Base-by-base conservation (phyloP, 1,284 basidiomycete species). In the Leccinum insolens region DNA sequence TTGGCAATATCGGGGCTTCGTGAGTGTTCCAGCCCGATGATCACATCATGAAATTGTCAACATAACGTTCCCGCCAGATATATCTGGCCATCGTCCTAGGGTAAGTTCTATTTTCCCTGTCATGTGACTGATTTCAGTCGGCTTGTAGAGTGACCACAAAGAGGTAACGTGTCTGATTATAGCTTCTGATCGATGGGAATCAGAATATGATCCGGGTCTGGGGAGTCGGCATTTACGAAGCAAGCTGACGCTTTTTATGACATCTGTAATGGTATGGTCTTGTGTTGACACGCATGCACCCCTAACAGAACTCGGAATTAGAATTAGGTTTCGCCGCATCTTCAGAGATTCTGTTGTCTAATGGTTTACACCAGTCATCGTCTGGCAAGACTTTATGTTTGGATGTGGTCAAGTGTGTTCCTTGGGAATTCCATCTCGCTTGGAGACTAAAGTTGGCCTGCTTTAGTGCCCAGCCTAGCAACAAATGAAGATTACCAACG, bases 351-450 rank as follows among this genome's bases (percentile, higher is more conserved):
- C 22, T 11, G 5, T 52, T 52, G 14, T 46, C 63, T 69, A 4
- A 60, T 46, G 7, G 6, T 9, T 58, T 5, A 75, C 41, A 64
- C 65, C 68, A 92, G 89, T 95, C 65, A 83, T 95, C 46, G 92
- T 95, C 25, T 95, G 94, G 94, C 93, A 95, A 79, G 94, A 95
- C 78, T 94, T 95, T 77, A 89, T 92, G 86, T 95, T 95, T 76
- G 93, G 89, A 15, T 95, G 94, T 75, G 94, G 93, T 44, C 85
- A 91, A 78, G 89, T 89, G 70, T 41, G 74, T 61, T 63, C 20
- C 15, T 52, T 68, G 44, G 14, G 11, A 46, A 60, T 59, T 75
- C 71, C 14, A 9, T 34, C 41, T 60, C 61, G 64, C 49, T 61
- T 17, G 64, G 31, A 31, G 52, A 44, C 44, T 67, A 34, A 67